These are phyloP conservation scores for Gossypium schwendimanii DNA, from an alignment of 441 rosid genomes.

Conservation along the genomic window DNA sequence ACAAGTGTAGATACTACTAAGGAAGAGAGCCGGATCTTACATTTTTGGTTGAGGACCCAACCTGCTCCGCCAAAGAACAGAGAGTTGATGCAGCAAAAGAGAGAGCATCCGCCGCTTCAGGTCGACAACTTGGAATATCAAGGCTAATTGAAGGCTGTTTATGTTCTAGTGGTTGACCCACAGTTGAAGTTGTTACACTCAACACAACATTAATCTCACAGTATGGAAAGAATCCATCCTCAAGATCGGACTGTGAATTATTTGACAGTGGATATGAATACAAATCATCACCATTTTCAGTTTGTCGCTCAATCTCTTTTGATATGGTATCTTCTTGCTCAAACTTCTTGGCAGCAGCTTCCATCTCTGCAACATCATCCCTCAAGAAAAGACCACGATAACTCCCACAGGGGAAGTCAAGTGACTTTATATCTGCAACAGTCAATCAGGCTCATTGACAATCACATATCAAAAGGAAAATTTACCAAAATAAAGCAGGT, in stretches of 20 bases:
- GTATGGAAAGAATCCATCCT: conserved; percentile 60
- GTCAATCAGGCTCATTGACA: conserved; percentile 11
- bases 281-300: conserved; percentile 42
- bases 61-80: conserved; percentile 35
- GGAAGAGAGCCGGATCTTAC: conserved; percentile 37
- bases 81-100: conserved; percentile 43
- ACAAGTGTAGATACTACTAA: not conserved
- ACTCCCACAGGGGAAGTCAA: conserved; percentile 69
- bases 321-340: conserved; percentile 53
- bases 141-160: conserved; percentile 12
- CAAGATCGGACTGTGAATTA: conserved; percentile 23
- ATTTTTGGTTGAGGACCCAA: conserved; percentile 30
- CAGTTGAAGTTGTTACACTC: conserved; percentile 16
- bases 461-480: conserved; percentile 5
- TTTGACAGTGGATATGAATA: conserved; percentile 42
- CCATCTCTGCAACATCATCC: conserved; percentile 61
- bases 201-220: conserved; percentile 49
- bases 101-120: conserved; percentile 25
- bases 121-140: conserved; percentile 16
- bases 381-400: conserved; percentile 59
- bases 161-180: conserved; percentile 19
- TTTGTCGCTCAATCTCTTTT: conserved; percentile 29
- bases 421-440: conserved; percentile 48
- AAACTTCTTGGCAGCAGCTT: conserved; percentile 75
- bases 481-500: conserved; percentile 5